Base-by-base conservation (phyloP, 768 basidiomycete genomes). In the Hericium alpestre region DNA sequence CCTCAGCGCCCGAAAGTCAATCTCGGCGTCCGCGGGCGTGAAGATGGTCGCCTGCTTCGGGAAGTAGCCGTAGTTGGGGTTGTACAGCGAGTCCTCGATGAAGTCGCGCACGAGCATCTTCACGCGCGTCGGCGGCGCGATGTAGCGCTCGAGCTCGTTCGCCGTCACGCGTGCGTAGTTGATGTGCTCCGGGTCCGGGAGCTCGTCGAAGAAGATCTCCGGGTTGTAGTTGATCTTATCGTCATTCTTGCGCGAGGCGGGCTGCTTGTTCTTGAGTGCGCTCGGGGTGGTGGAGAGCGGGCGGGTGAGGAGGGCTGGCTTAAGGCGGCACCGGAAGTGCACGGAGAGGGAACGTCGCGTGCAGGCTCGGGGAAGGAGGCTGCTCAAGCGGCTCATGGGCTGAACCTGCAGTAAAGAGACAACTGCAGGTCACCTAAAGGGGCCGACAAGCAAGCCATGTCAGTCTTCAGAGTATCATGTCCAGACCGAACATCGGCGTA, bases 61-160 rank as follows among this genome's bases (percentile, higher is more conserved):
- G 69, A 99, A 98, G 72, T 99, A 99, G 39, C 96, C 96, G 67
- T 99, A 98, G 70, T 94, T 74, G 3, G 93, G 94, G 69, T 99
- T 98, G 74, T 99, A 99, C 39, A 99, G 72, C 8, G 90, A 86
- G 68, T 99, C 96, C 66, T 98, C 93, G 59, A 99, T 93, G 68
- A 88, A 99, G 73, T 99, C 95, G 61, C 96, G 83, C 49, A 86
- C 84, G 38, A 98, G 84, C 91, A 97, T 94, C 70, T 89, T 91
- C 56, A 94, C 93, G 54, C 82, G 76, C 48, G 73, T 80, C 2
- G 93, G 94, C 7, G 90, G 92, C 38, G 71, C 68, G 8, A 68
- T 71, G 54, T 71, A 70, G 56, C 67, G 69, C 62, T 83, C 82
- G 58, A 93, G 70, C 56, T 83, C 78, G 62, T 84, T 84, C 20